Percentiles rank a stretch among this genome's conserved stretches.
These are phyloP conservation scores for Cicer arietinum DNA, from an alignment of 306 rosid genomes.

Conservation along the genomic window DNA sequence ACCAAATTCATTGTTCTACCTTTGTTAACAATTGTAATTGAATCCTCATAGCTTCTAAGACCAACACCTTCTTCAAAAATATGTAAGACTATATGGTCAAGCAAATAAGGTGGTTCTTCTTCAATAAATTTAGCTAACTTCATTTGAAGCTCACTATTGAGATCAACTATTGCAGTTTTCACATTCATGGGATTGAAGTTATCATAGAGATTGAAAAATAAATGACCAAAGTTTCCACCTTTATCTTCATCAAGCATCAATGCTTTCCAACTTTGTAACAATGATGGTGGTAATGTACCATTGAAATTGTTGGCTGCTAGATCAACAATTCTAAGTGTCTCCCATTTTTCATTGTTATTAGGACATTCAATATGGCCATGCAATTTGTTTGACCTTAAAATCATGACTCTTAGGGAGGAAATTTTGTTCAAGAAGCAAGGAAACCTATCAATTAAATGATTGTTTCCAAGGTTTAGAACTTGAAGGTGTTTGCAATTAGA, in stretches of 20 bases:
- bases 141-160: background rate
- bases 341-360: conserved; percentile 28
- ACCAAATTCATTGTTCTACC: conserved; percentile 1
- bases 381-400: conserved; percentile 32
- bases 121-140: background rate
- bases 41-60: conserved; percentile 25
- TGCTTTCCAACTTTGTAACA: conserved; percentile 40
- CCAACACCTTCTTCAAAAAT: background rate
- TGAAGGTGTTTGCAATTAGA: conserved; percentile 34
- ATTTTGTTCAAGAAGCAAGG: conserved; percentile 42
- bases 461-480: conserved; percentile 40
- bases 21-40: conserved; percentile 28
- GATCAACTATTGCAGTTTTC: background rate
- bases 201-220: conserved; percentile 15
- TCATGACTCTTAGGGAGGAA: conserved; percentile 26
- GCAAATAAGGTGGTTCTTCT: conserved; percentile 14
- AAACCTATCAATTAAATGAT: conserved; percentile 23
- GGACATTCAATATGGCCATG: conserved; percentile 27
- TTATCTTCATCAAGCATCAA: conserved; percentile 33
- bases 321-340: conserved; percentile 47
- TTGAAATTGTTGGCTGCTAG: conserved; percentile 46
- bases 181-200: background rate
- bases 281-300: conserved; percentile 36
- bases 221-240: background rate
- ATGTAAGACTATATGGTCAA: background rate